Base-by-base conservation (phyloP, 164 flowering plant genomes). In the Warburgia ugandensis region DNA sequence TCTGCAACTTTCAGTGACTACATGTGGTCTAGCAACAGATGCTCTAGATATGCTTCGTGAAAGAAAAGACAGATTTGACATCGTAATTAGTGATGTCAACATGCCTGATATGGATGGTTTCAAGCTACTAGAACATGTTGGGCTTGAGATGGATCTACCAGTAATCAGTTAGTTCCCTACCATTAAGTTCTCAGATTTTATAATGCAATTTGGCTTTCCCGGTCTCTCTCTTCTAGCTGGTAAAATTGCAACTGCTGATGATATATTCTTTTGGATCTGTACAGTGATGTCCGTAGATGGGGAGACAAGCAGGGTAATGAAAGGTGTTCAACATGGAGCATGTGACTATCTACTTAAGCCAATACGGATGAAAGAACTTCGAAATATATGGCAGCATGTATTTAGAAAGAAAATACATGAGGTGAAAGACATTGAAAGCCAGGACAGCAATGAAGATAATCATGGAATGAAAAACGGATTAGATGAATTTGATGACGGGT, bases 21-120 rank as follows among this genome's bases (percentile, higher is more conserved):
- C 96, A 6, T 83, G 99, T 62, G 54, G 82, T 54, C 59, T 84
- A 36, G 99, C 99, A 47, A 73, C 72, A 65, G 87, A 80, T 28
- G 99, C 96, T 16, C 62, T 92, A 50, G 64, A 64, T 63, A 47
- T 78, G 50, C 96, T 92, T 59, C 94, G 98, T 19, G 90, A 85
- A 55, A 73, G 80, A 69, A 92, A 80, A 63, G 83, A 75, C 60
- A 78, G 88, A 45, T 92, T 68, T 58, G 98, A 92, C 70, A 92
- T 88, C 25, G 95, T 92, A n/a, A 79, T 92, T 37, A 92, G 96
- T 52, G 98, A 92, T 74, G 96, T 92, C 10, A 85, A 85, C 76
- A 92, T 92, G 99, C 99, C 99, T 19, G 99, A 92, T 63, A 88
- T 92, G 99, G 99, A 92, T 67, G 96, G 98, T 13, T 91, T 91